Conservation (phyloP, 2,329 filamentous ascomycete genomes). For the Talaromyces sp. region DNA sequence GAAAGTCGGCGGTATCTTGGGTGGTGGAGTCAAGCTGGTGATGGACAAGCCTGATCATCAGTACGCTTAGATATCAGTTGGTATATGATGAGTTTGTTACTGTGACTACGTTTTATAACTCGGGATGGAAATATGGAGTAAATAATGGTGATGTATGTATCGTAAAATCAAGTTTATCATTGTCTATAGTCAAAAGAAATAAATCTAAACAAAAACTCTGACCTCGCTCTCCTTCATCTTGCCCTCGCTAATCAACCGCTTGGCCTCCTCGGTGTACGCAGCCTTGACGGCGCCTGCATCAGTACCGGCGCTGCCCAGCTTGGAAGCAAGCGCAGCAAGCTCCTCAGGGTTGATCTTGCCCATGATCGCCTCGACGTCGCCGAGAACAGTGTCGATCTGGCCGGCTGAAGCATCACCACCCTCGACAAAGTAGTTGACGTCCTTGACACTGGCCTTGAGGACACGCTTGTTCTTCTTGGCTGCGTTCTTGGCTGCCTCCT, state of each 20-base stretch:
- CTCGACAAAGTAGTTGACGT: conserved; percentile 88
- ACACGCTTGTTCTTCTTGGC: conserved; percentile 99
- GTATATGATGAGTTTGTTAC: too few relatives aligned
- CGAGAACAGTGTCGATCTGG: conserved; percentile 76
- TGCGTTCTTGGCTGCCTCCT: conserved; percentile 97
- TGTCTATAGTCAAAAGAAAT: not conserved
- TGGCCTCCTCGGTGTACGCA: conserved; percentile 73
- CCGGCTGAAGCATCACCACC: conserved; percentile 66
- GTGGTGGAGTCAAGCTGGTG: conserved; percentile 9
- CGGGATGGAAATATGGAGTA: not conserved
- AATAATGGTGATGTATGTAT: not conserved
- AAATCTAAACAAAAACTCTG: conserved; percentile 49
- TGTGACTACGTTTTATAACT: too few relatives aligned
- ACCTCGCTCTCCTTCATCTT: conserved; percentile 82
- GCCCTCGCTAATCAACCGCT: conserved; percentile 72
- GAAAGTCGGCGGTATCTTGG: conserved; percentile 3
- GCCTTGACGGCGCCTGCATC: conserved; percentile 79
- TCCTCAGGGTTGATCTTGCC: conserved; percentile 87
- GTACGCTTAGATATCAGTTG: conserved; percentile 1
- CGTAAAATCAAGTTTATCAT: not conserved
- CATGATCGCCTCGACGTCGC: conserved; percentile 82
- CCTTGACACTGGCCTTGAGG: conserved; percentile 88
- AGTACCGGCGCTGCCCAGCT: conserved; percentile 72
- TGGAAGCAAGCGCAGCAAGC: conserved; percentile 74
- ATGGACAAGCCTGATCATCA: conserved; percentile 7